Evolutionary conservation across 441 rosid species (phyloP).

Genomic region (Mallotus repandus): DNA sequence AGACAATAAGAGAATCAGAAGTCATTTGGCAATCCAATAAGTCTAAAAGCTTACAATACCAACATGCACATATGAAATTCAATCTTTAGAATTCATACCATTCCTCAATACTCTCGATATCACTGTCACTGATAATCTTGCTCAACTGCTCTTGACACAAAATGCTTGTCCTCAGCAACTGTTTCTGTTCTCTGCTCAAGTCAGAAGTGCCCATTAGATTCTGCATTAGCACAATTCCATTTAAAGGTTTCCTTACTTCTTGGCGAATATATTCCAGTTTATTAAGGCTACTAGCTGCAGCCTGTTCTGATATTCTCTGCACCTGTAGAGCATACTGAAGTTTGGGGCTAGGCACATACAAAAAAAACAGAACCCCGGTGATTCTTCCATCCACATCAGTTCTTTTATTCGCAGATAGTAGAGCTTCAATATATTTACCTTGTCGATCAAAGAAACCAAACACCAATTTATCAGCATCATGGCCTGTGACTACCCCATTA

Average conservation of each 20-base stretch:
- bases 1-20: no score
- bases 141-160: conserved; percentile 67
- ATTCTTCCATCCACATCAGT: conserved; percentile 57
- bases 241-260: conserved; percentile 54
- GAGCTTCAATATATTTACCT: conserved; percentile 63
- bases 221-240: conserved; percentile 58
- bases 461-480: conserved; percentile 52
- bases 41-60: background rate
- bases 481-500: conserved; percentile 54
- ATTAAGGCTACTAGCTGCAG: conserved; percentile 51
- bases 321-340: conserved; percentile 73
- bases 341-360: conserved; percentile 77
- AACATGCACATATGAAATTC: background rate
- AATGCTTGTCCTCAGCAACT: conserved; percentile 48
- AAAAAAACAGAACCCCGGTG: conserved; percentile 66
- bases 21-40: no score
- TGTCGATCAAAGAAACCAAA: conserved; percentile 66
- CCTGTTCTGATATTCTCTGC: conserved; percentile 70
- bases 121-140: conserved; percentile 57
- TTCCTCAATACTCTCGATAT: conserved; percentile 69
- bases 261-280: conserved; percentile 63
- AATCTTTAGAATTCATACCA: conserved; percentile 42
- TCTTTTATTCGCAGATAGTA: conserved; percentile 64
- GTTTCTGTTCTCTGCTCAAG: conserved; percentile 54
- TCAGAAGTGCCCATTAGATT: conserved; percentile 50